Conservation (phyloP, 2,329 filamentous ascomycete species). For the Cytospora chrysosperma region DNA sequence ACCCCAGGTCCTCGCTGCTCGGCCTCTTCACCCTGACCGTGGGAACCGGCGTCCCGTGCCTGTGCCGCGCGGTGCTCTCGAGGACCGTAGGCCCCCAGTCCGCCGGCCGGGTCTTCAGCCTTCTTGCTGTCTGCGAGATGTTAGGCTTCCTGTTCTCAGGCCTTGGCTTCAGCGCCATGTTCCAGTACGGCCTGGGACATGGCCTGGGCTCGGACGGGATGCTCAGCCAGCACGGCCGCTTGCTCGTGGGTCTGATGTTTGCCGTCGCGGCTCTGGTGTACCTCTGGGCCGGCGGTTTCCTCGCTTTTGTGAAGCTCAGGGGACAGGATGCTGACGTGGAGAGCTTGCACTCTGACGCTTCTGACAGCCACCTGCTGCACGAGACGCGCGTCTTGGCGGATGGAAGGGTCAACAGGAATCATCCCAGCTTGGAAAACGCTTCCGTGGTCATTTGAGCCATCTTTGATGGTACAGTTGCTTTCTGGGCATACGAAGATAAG, state of each 20-base stretch:
- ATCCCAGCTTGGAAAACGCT: slow-evolving; percentile 9
- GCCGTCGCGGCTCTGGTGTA: slow-evolving; percentile 10
- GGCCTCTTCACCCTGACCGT: slow-evolving; percentile 18
- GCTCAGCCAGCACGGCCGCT: not conserved
- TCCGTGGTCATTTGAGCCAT: not conserved
- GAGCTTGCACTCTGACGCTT: not conserved
- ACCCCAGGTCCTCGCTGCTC: not conserved
- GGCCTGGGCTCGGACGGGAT: not conserved
- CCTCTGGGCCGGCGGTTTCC: not conserved
- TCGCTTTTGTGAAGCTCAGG: slow-evolving; percentile 5
- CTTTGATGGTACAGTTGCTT: not conserved
- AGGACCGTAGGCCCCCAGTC: not conserved
- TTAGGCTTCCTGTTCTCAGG: slow-evolving; percentile 7
- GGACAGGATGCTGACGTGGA: not conserved
- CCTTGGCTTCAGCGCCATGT: slow-evolving; percentile 3
- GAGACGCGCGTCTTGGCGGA: slow-evolving; percentile 13
- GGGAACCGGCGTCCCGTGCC: slow-evolving; percentile 18
- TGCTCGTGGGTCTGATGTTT: slow-evolving; percentile 14
- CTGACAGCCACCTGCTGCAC: not conserved
- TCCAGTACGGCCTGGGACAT: not conserved
- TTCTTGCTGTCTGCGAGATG: slow-evolving; percentile 17
- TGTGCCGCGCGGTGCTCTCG: slow-evolving; percentile 15
- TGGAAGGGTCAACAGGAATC: slow-evolving; percentile 6
- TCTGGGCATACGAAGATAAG: not conserved
- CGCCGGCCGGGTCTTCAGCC: slow-evolving; percentile 9